These are phyloP conservation scores for Pseudopithomyces chartarum DNA, from an alignment of 2,329 filamentous ascomycete genomes.

Conservation along the genomic window DNA sequence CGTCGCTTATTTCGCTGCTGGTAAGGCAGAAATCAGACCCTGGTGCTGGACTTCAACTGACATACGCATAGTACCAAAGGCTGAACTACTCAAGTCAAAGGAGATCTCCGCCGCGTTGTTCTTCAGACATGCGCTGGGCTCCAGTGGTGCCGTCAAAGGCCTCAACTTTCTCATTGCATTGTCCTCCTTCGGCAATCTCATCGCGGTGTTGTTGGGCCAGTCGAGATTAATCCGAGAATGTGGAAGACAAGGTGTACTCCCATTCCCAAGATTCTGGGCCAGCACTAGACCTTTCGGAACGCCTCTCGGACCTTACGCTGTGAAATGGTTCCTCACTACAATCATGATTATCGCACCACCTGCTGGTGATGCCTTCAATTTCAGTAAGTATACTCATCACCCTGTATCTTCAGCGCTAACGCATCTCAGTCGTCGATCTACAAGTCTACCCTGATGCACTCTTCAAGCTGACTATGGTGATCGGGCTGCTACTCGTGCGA, in stretches of 20 bases:
- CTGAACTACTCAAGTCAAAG: slow-evolving; percentile 55
- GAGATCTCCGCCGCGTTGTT: slow-evolving; percentile 62
- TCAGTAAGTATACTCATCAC: slow-evolving; percentile 41
- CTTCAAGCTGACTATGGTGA: slow-evolving; percentile 62
- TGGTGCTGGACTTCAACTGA: not conserved
- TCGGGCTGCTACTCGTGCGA: slow-evolving; percentile 65
- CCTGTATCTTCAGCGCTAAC: not conserved
- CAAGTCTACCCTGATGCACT: slow-evolving; percentile 62
- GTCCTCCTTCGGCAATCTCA: slow-evolving; percentile 63
- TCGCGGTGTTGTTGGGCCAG: slow-evolving; percentile 60
- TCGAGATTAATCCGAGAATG: slow-evolving; percentile 65
- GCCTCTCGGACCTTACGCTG: slow-evolving; percentile 61
- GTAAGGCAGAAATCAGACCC: slow-evolving; percentile 20
- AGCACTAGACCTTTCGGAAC: slow-evolving; percentile 67
- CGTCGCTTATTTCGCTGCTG: slow-evolving; percentile 64
- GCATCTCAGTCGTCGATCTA: slow-evolving; percentile 60
- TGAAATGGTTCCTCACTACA: slow-evolving; percentile 63
- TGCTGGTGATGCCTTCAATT: slow-evolving; percentile 67
- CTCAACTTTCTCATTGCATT: slow-evolving; percentile 63
- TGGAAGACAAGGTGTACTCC: slow-evolving; percentile 66
- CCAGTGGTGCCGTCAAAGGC: slow-evolving; percentile 53
- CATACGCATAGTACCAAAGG: slow-evolving; percentile 51
- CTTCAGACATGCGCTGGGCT: slow-evolving; percentile 62
- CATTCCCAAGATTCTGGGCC: slow-evolving; percentile 65
- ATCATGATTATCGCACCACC: slow-evolving; percentile 66